Evolutionary conservation across 2,329 filamentous ascomycete species (phyloP).

Genomic region (Fusarium anguioides): DNA sequence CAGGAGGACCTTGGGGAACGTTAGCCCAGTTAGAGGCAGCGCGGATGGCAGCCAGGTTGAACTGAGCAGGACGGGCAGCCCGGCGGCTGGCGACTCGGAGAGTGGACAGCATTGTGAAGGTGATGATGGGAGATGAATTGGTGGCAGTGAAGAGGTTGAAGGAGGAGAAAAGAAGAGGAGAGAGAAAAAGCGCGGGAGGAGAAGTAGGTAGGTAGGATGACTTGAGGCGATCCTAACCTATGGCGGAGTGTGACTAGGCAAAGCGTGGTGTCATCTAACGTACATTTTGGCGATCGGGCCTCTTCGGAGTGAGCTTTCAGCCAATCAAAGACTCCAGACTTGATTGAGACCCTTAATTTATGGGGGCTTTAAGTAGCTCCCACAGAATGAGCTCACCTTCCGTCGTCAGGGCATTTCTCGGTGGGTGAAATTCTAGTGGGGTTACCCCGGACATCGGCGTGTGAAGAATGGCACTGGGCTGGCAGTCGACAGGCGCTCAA

Average conservation of each 20-base stretch:
- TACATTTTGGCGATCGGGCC: constrained; percentile 36
- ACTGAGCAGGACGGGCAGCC: constrained; percentile 55
- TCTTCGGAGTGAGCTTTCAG: constrained; percentile 38
- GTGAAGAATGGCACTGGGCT: constrained; percentile 28
- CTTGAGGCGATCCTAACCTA: constrained; percentile 43
- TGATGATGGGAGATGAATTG: constrained; percentile 19
- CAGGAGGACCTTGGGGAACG: constrained; percentile 93
- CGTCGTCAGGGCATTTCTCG: constrained; percentile 21
- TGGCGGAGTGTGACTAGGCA: constrained; percentile 40
- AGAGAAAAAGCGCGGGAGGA: constrained; percentile 21
- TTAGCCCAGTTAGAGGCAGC: constrained; percentile 87
- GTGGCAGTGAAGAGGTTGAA: constrained; percentile 25
- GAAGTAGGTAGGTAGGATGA: constrained; percentile 10
- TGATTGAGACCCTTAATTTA: constrained; percentile 37
- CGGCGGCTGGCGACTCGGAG: constrained; percentile 65
- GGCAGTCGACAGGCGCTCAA: constrained; percentile 19
- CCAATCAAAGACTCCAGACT: constrained; percentile 30
- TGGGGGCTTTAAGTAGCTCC: constrained; percentile 22
- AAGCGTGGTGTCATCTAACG: constrained; percentile 38
- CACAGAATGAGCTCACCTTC: constrained; percentile 37
- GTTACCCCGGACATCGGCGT: constrained; percentile 47
- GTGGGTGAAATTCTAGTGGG: constrained; percentile 37
- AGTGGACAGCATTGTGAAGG: constrained; percentile 65
- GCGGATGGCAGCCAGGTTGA: constrained; percentile 55
- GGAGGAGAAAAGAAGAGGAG: constrained; percentile 22